Conservation (phyloP, 768 basidiomycete genomes). For the Kwoniella sp. region DNA sequence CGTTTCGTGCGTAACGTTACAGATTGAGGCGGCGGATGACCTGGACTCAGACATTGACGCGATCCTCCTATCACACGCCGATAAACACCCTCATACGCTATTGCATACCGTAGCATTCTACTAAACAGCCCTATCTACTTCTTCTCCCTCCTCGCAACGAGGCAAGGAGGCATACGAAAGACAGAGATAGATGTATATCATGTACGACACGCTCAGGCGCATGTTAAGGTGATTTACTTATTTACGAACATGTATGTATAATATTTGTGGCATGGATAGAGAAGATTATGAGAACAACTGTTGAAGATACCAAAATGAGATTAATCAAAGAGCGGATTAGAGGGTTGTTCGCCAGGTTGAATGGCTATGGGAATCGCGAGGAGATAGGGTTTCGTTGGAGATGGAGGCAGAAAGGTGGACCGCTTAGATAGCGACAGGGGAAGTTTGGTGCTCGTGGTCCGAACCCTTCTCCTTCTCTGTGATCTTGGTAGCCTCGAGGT, state of each 20-base stretch:
- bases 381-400: not conserved
- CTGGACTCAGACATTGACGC: conserved; percentile 87
- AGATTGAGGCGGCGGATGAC: conserved; percentile 85
- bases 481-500: conserved; percentile 14
- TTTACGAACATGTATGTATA: not conserved
- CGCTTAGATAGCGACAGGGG: not conserved
- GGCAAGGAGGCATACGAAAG: too few relatives aligned
- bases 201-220: not conserved
- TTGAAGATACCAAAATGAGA: conserved; percentile 16
- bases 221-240: not conserved
- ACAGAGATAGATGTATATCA: conserved; percentile 3
- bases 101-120: conserved; percentile 91
- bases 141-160: not conserved
- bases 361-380: conserved; percentile 6
- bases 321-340: not conserved
- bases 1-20: not conserved
- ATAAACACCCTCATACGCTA: conserved; percentile 86
- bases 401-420: conserved; percentile 5
- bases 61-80: conserved; percentile 81
- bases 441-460: not conserved
- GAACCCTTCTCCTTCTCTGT: conserved; percentile 12
- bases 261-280: not conserved
- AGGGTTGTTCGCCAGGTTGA: conserved; percentile 10
- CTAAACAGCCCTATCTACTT: conserved; percentile 53
- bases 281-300: conserved; percentile 20